phyloP scores from a whole-genome alignment of 805 yeast genomes.

The Saturnispora bothae region DNA sequence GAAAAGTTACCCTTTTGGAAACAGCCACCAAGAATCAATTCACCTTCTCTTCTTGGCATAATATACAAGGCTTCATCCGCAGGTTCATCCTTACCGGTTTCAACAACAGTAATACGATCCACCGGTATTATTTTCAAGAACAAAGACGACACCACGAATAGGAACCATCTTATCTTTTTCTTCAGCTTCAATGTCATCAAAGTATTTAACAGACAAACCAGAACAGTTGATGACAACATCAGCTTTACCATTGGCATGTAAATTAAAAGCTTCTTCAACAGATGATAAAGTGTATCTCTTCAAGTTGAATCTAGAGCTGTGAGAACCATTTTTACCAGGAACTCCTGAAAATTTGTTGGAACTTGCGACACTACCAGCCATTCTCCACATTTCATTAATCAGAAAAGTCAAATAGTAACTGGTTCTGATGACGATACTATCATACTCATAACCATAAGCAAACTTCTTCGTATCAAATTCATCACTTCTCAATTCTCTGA shows the following conservation, averaged over 20 bases:
- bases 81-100: slow-evolving; percentile 37
- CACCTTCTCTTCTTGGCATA: slow-evolving; percentile 71
- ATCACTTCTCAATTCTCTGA: slow-evolving; percentile 22
- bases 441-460: slow-evolving; percentile 36
- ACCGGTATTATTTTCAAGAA: slow-evolving; percentile 83
- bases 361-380: slow-evolving; percentile 11
- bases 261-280: slow-evolving; percentile 39
- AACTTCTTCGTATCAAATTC: slow-evolving; percentile 29
- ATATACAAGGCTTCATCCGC: slow-evolving; percentile 42
- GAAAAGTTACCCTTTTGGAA: slow-evolving; percentile 17
- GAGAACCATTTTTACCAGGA: slow-evolving; percentile 7
- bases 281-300: slow-evolving; percentile 31
- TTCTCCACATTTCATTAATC: slow-evolving; percentile 24
- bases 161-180: slow-evolving; percentile 31
- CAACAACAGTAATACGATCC: slow-evolving; percentile 92
- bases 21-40: slow-evolving; percentile 50
- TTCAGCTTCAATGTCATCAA: slow-evolving; percentile 48
- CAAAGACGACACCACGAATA: slow-evolving; percentile 39
- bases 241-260: slow-evolving; percentile 33
- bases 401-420: slow-evolving; percentile 22
- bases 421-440: slow-evolving; percentile 24
- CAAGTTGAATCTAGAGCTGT: slow-evolving; percentile 37
- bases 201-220: slow-evolving; percentile 85
- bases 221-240: slow-evolving; percentile 47
- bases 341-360: slow-evolving; percentile 7